phyloP scores from a whole-genome alignment of 768 basidiomycete genomes.

The Collybiopsis confluens region DNA sequence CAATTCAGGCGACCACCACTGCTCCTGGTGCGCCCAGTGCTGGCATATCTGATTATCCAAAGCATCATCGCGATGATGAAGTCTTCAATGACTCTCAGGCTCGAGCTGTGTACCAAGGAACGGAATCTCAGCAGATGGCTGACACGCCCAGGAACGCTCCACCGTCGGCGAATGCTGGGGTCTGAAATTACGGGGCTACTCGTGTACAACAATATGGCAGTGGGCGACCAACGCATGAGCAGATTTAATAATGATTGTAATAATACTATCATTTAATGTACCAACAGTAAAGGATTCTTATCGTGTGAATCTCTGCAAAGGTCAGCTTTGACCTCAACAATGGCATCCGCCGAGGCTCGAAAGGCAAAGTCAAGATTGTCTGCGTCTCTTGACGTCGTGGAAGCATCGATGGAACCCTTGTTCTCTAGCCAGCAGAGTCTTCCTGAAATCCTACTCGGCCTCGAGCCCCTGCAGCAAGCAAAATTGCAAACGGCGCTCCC shows the following conservation, averaged over 20 bases:
- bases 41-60: background rate
- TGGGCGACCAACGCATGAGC: no score
- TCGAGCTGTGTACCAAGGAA: no score
- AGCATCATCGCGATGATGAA: slow-evolving; percentile 4
- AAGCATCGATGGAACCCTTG: slow-evolving; percentile 60
- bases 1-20: background rate
- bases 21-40: background rate
- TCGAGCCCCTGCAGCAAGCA: slow-evolving; percentile 76
- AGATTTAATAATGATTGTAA: no score
- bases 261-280: no score
- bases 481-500: slow-evolving; percentile 76
- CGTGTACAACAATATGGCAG: no score
- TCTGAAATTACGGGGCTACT: no score
- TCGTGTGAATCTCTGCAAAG: background rate
- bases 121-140: no score
- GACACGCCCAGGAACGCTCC: no score
- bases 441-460: slow-evolving; percentile 56
- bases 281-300: no score
- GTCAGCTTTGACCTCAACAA: background rate
- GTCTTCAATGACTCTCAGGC: slow-evolving; percentile 1
- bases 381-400: slow-evolving; percentile 64
- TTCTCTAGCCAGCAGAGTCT: slow-evolving; percentile 52
- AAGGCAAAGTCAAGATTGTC: slow-evolving; percentile 46
- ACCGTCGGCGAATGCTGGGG: no score
- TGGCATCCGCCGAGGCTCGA: slow-evolving; percentile 28